Percentiles rank a stretch among this genome's conserved stretches.
Conservation (phyloP, 129 eudicot genomes). For the Deinandra increscens region DNA sequence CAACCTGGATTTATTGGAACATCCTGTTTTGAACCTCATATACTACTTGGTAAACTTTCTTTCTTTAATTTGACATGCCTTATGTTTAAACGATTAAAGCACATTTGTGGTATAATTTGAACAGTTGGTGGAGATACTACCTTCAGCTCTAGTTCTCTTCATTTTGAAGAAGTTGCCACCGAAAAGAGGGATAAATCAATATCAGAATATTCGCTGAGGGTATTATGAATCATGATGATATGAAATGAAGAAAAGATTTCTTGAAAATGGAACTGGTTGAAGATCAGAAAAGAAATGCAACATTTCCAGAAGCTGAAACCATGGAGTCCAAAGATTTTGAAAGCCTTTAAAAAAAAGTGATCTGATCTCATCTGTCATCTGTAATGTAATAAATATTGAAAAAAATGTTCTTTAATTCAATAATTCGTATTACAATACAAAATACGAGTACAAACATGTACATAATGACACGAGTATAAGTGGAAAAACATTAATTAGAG, state of each 20-base stretch:
- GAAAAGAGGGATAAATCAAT: constrained; percentile 78
- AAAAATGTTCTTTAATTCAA: constrained; percentile 3
- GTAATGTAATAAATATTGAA: constrained; percentile 1
- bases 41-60: constrained; percentile 64
- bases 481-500: not conserved
- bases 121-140: constrained; percentile 89
- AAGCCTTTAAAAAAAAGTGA: not conserved
- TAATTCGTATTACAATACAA: not conserved
- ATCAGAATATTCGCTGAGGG: constrained; percentile 65
- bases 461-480: not conserved
- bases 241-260: not conserved
- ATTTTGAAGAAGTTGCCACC: constrained; percentile 92
- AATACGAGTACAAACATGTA: constrained; percentile 1
- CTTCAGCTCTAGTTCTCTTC: constrained; percentile 79
- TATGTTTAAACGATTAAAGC: not conserved
- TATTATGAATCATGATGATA: not conserved
- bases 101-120: not conserved
- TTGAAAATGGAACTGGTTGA: constrained; percentile 15
- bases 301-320: constrained; percentile 10
- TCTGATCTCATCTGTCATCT: constrained; percentile 5
- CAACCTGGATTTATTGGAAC: constrained; percentile 72
- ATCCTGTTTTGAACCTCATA: constrained; percentile 69
- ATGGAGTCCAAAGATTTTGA: constrained; percentile 18
- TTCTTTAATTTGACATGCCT: not conserved
- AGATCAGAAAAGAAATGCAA: constrained; percentile 13